These are phyloP conservation scores for Murraya koenigii DNA, from an alignment of 345 rosid genomes.

Conservation along the genomic window DNA sequence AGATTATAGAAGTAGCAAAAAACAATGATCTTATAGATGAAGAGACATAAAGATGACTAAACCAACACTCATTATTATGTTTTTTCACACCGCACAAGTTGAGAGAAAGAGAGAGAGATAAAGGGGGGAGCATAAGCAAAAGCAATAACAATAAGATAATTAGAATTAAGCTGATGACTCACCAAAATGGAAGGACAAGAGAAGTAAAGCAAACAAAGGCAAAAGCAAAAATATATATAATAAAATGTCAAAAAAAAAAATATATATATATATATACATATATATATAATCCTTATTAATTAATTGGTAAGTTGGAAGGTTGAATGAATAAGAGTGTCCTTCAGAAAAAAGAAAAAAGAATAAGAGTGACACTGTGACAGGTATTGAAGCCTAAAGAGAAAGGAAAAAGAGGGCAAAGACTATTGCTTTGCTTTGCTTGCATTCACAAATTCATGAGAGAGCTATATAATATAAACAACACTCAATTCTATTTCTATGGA, in stretches of 20 bases:
- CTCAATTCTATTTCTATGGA: constrained; percentile 9
- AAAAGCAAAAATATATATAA: too few species aligned
- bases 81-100: background rate
- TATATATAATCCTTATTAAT: background rate
- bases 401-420: background rate
- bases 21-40: constrained; percentile 13
- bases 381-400: constrained; percentile 26
- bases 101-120: constrained; percentile 19
- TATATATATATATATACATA: too few species aligned
- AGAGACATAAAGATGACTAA: constrained; percentile 30
- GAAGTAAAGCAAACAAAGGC: constrained; percentile 10
- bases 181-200: constrained; percentile 15
- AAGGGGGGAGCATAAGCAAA: background rate
- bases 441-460: constrained; percentile 33
- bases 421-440: constrained; percentile 31
- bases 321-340: background rate
- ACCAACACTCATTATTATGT: constrained; percentile 34
- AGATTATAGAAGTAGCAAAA: constrained; percentile 1
- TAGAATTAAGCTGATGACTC: constrained; percentile 12
- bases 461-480: background rate
- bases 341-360: too few species aligned
- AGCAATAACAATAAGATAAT: constrained; percentile 6
- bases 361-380: background rate
- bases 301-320: constrained; percentile 8
- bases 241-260: too few species aligned